A percentile compares a stretch with the other conserved stretches of the same genome.
phyloP scores from a whole-genome alignment of 345 rosid species.

The Combretum micranthum region DNA sequence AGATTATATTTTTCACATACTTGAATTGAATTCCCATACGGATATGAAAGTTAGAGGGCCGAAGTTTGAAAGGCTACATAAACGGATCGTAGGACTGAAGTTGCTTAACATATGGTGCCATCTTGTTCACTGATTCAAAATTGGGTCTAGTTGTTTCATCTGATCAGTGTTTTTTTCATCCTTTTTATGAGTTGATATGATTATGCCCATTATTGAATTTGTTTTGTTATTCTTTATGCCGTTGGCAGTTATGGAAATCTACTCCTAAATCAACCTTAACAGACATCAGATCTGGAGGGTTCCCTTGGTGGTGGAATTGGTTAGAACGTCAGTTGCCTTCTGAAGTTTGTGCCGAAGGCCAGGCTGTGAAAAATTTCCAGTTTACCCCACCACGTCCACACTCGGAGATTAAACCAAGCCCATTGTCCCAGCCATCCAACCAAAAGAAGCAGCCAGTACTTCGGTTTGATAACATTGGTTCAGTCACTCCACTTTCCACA shows the following conservation, averaged over 20 bases:
- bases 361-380: conserved; percentile 30
- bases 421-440: conserved; percentile 35
- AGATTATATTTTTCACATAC: too few species aligned
- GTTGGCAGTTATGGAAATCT: conserved; percentile 49
- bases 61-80: too few species aligned
- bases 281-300: conserved; percentile 48
- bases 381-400: conserved; percentile 47
- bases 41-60: too few species aligned
- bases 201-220: too few species aligned
- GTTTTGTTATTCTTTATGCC: neutral
- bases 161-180: too few species aligned
- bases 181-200: too few species aligned
- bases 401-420: conserved; percentile 51
- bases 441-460: conserved; percentile 25
- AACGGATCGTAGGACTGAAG: too few species aligned
- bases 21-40: too few species aligned
- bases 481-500: conserved; percentile 66
- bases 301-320: conserved; percentile 99
- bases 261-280: conserved; percentile 36
- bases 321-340: conserved; percentile 58
- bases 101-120: too few species aligned
- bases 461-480: conserved; percentile 48
- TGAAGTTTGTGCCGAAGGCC: conserved; percentile 35
- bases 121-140: too few species aligned
- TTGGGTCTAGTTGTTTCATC: too few species aligned